These are phyloP conservation scores for Didymella pinodella DNA, from an alignment of 2,329 filamentous ascomycete genomes.

Conservation along the genomic window DNA sequence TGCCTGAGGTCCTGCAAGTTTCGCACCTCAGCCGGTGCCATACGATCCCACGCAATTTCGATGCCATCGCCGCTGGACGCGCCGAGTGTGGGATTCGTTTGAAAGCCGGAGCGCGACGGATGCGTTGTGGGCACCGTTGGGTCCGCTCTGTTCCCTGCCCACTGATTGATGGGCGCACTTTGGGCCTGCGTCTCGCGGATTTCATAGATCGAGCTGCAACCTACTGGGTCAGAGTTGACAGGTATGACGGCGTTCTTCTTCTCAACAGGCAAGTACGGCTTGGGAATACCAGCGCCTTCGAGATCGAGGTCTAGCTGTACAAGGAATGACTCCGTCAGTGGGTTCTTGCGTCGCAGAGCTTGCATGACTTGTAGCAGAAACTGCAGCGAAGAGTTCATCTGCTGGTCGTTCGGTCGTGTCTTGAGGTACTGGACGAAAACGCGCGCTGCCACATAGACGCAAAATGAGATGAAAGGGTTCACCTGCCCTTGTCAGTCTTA, in stretches of 20 bases:
- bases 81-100: conserved; percentile 34
- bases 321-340: conserved; percentile 91
- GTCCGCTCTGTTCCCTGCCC: conserved; percentile 26
- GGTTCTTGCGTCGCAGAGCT: conserved; percentile 85
- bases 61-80: conserved; percentile 30
- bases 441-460: conserved; percentile 91
- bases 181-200: conserved; percentile 45
- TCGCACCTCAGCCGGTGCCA: conserved; percentile 22
- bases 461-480: conserved; percentile 95
- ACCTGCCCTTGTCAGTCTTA: conserved; percentile 65
- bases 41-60: conserved; percentile 31
- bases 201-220: conserved; percentile 46
- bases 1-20: conserved; percentile 14
- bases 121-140: conserved; percentile 1
- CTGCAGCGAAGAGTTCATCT: conserved; percentile 79
- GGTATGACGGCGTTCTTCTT: conserved; percentile 24
- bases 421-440: conserved; percentile 98
- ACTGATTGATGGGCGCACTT: conserved; percentile 40
- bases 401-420: conserved; percentile 84
- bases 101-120: background rate
- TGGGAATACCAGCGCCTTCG: conserved; percentile 70
- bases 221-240: conserved; percentile 38
- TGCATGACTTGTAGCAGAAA: conserved; percentile 93
- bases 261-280: conserved; percentile 55
- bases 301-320: conserved; percentile 93